A percentile compares a stretch with the other conserved stretches of the same genome.
Evolutionary conservation across 2,329 filamentous ascomycete genomes (phyloP).

Genomic region (Calonectria leucothoes): DNA sequence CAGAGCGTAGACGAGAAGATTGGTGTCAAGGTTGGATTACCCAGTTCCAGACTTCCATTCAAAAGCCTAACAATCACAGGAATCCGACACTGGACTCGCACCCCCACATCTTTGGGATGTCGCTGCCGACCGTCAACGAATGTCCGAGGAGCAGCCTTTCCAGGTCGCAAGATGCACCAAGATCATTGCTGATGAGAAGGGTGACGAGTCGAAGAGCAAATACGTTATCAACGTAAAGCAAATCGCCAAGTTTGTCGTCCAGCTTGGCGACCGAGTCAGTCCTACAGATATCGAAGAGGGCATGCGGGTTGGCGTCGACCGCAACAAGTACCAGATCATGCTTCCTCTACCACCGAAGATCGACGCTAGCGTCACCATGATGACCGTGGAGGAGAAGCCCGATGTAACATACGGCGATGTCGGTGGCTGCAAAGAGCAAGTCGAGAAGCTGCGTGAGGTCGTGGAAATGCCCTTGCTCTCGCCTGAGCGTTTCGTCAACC

Average conservation of each 20-base stretch:
- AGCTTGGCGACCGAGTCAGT: slow-evolving; percentile 94
- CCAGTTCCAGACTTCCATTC: not conserved
- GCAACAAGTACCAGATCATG: slow-evolving; percentile 99
- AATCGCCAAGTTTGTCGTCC: slow-evolving; percentile 99
- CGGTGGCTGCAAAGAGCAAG: slow-evolving; percentile 98
- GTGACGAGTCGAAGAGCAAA: slow-evolving; percentile 97
- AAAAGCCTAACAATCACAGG: slow-evolving; percentile 61
- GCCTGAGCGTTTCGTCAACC: slow-evolving; percentile 95
- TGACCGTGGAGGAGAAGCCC: slow-evolving; percentile 99
- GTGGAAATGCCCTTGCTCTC: slow-evolving; percentile 98
- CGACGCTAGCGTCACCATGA: slow-evolving; percentile 99
- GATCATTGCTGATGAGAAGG: slow-evolving; percentile 96
- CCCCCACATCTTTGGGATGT: slow-evolving; percentile 99
- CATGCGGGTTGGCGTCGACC: slow-evolving; percentile 97
- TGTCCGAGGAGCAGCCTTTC: slow-evolving; percentile 97
- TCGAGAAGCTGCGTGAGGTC: slow-evolving; percentile 98
- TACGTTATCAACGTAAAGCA: slow-evolving; percentile 99
- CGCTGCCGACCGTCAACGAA: slow-evolving; percentile 96
- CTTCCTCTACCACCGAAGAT: slow-evolving; percentile 97
- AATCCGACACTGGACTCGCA: slow-evolving; percentile 98
- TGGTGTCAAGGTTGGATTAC: slow-evolving; percentile 74
- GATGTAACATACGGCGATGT: slow-evolving; percentile 99
- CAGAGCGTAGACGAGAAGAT: slow-evolving; percentile 99
- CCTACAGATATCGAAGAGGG: slow-evolving; percentile 99
- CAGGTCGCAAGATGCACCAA: slow-evolving; percentile 99